These are phyloP conservation scores for Schizothecium vesticola DNA, from an alignment of 495 filamentous ascomycete species.

Conservation along the genomic window DNA sequence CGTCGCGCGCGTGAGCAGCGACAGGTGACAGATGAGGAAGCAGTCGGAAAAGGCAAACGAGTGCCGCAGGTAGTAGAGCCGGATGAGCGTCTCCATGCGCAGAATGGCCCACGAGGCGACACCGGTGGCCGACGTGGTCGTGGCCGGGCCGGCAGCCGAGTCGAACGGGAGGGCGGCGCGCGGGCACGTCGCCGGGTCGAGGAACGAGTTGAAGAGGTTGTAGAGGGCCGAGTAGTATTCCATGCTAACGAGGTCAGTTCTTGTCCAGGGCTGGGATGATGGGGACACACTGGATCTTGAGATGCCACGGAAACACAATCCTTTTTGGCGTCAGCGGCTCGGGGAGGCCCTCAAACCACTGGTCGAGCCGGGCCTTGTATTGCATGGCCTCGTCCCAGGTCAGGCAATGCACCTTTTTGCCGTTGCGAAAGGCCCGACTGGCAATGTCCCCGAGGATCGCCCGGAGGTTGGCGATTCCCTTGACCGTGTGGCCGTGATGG, in stretches of 20 bases:
- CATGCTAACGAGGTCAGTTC: not conserved
- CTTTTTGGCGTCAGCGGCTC: not conserved
- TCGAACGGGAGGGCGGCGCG: not conserved
- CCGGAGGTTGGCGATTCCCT: constrained; percentile 22
- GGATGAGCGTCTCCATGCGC: constrained; percentile 27
- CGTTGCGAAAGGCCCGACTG: not conserved
- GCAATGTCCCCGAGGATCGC: constrained; percentile 13
- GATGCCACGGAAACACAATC: constrained; percentile 4
- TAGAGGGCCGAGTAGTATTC: not conserved
- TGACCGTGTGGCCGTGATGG: constrained; percentile 17
- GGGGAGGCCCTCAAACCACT: not conserved
- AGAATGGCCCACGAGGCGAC: constrained; percentile 3
- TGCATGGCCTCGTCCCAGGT: constrained; percentile 2
- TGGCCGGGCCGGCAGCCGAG: not conserved
- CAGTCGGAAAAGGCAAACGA: constrained; percentile 24
- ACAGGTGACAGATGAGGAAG: constrained; percentile 11
- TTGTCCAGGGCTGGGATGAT: not conserved
- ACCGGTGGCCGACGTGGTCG: not conserved
- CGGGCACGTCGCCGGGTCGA: not conserved
- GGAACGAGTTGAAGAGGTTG: constrained; percentile 4
- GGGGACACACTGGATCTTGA: not conserved
- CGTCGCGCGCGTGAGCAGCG: constrained; percentile 22
- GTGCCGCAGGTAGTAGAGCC: constrained; percentile 34
- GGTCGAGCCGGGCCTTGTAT: constrained; percentile 9
- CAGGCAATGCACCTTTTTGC: not conserved